Conservation (phyloP, 2,329 filamentous ascomycete genomes). For the Aspergillus sp. region DNA sequence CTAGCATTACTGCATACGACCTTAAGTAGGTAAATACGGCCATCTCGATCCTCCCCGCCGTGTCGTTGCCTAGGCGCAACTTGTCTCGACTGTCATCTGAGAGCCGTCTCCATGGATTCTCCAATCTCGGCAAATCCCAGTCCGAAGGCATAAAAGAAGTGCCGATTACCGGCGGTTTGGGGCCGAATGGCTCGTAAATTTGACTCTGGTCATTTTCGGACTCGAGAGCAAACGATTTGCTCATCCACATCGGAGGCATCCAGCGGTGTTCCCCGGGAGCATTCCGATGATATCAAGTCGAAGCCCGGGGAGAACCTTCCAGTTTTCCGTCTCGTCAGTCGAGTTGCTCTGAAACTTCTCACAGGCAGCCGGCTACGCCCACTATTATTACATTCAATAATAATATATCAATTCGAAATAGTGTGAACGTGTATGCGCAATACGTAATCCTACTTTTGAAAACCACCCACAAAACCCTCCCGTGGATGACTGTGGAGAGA, state of each 20-base stretch:
- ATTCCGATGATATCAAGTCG: background rate
- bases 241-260: background rate
- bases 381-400: no score
- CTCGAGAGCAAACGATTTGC: background rate
- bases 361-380: no score
- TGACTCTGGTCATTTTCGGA: background rate
- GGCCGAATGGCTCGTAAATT: background rate
- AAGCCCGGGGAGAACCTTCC: background rate
- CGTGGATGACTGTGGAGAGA: background rate
- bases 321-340: background rate
- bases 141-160: constrained; percentile 1
- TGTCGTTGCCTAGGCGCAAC: background rate
- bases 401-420: no score
- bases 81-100: no score
- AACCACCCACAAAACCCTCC: no score
- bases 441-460: no score
- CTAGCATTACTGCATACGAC: no score
- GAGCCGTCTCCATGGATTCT: background rate
- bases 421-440: no score
- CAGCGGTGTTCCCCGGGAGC: background rate
- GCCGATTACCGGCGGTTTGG: constrained; percentile 12
- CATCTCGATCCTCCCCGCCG: background rate
- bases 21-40: no score
- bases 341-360: background rate
- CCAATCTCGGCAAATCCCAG: background rate